Evolutionary conservation across 192 early-diverging fungal genomes (phyloP), one percentile per base, ranked within the genome.

Genomic region (Globomyces pollinis-pini): DNA sequence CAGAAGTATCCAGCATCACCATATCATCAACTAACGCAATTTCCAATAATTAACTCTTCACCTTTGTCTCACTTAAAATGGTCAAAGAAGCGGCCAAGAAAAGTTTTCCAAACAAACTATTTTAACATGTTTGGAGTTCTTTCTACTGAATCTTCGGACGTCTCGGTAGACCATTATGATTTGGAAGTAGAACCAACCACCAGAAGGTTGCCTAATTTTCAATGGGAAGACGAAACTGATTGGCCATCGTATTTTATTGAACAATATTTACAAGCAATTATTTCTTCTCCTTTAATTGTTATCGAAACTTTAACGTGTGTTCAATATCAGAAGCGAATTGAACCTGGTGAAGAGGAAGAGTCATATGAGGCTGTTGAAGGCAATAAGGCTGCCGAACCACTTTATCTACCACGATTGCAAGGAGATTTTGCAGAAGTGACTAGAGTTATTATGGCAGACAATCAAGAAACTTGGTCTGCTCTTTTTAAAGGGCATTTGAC

Each of bases 401-500:
- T 35, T 24, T 34, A 59, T 29, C 30, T 77, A 8, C 59, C 50
- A 4, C 50, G 45, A 23, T 59, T 78, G 38, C 35, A 63, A 18
- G 64, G 56, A 42, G 71, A 70, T 24, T 42, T 68, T 6, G 67
- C 66, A 63, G 64, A 63, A 26, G 69, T 69, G 53, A 36, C 71
- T 12, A 50, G 67, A 24, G 52, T 63, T n/a, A 24, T 79, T 39
- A 61, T 77, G 18, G 64, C 72, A 34, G 57, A 31, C 16, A 61
- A 72, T 29, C 47, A 45, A 1, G 65, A 71, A 38, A 72, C 69
- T 20, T 62, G 60, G 49, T 32, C 58, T 15, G 52, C 70, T 9
- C 26, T 75, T 8, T 41, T 75, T 24, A 74, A 70, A 54, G 76
- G 91, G 0, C 83, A 91, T 53, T 80, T 88, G 23, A 85, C 89